Percentiles rank a stretch among this genome's conserved stretches.
These are phyloP conservation scores for Bothriochloa decipiens DNA, from an alignment of 176 grass and related monocot species.

Conservation along the genomic window DNA sequence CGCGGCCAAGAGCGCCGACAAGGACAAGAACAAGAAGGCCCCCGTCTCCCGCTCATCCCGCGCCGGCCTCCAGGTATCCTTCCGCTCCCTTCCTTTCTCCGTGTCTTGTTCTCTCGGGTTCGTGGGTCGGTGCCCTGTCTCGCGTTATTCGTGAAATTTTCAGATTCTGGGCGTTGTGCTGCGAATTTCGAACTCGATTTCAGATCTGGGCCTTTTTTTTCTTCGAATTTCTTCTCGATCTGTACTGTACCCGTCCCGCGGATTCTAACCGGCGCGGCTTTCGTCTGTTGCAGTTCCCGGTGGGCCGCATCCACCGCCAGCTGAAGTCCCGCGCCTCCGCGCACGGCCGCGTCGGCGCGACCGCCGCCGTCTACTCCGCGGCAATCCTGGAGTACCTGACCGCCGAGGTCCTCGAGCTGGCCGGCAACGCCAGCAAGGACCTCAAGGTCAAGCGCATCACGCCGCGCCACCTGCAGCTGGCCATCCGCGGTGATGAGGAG, in stretches of 20 bases:
- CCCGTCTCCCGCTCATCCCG: constrained; percentile 75
- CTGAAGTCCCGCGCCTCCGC: constrained; percentile 67
- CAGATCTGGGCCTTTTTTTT: neutral
- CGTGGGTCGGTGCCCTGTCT: neutral
- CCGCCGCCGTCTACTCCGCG: constrained; percentile 73
- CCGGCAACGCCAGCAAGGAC: constrained; percentile 83
- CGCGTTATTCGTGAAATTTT: neutral
- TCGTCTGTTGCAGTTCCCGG: constrained; percentile 50
- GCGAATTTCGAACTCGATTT: too few relatives aligned
- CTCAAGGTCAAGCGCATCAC: constrained; percentile 85
- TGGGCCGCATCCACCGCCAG: constrained; percentile 71
- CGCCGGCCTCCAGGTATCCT: constrained; percentile 63
- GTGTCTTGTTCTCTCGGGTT: neutral
- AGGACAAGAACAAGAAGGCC: constrained; percentile 76
- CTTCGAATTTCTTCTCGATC: neutral
- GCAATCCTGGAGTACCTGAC: constrained; percentile 83
- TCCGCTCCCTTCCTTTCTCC: neutral
- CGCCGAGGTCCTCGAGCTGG: constrained; percentile 69
- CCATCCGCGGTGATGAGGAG: constrained; percentile 75
- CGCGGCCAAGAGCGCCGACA: constrained; percentile 56
- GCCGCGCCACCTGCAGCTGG: constrained; percentile 78
- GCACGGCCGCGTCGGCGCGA: constrained; percentile 76
- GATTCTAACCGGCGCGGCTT: neutral
- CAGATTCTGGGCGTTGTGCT: neutral
- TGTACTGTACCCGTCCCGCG: too few relatives aligned